phyloP scores from a whole-genome alignment of 352 stramenopile species.

The Vaucheria bursata region DNA sequence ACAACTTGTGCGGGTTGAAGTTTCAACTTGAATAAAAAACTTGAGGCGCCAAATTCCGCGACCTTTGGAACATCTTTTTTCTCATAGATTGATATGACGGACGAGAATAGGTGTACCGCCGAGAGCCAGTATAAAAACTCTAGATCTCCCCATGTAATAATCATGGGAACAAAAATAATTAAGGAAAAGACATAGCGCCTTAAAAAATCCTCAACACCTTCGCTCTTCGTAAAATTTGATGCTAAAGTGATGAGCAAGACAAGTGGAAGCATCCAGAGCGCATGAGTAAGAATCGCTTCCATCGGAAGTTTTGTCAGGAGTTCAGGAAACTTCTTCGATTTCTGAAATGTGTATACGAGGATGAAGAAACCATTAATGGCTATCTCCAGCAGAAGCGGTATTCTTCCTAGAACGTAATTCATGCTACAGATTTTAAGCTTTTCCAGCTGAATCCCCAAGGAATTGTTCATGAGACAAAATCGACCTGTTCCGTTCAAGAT shows the following conservation, averaged over 20 bases:
- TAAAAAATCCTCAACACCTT: neutral
- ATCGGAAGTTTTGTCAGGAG: neutral
- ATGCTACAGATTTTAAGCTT: too few relatives aligned
- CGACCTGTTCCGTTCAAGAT: too few relatives aligned
- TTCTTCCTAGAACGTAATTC: too few relatives aligned
- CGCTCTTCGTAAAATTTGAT: neutral
- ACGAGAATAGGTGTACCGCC: neutral
- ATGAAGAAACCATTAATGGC: neutral
- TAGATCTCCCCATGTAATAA: neutral
- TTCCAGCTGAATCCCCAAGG: too few relatives aligned
- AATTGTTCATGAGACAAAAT: too few relatives aligned
- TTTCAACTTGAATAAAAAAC: too few relatives aligned
- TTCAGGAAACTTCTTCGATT: neutral
- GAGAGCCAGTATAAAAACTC: neutral
- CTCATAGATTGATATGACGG: neutral
- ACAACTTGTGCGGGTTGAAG: neutral
- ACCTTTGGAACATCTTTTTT: neutral
- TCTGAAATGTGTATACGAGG: neutral
- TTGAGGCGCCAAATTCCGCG: too few relatives aligned
- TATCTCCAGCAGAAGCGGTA: too few relatives aligned
- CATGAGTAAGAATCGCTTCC: neutral
- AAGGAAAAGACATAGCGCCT: neutral
- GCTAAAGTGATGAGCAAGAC: neutral
- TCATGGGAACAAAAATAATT: constrained; percentile 1
- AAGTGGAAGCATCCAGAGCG: neutral